Evolutionary conservation across 2,329 filamentous ascomycete species (phyloP), one percentile per base, ranked within the genome.

Genomic region (Colletotrichum chlorophyti): DNA sequence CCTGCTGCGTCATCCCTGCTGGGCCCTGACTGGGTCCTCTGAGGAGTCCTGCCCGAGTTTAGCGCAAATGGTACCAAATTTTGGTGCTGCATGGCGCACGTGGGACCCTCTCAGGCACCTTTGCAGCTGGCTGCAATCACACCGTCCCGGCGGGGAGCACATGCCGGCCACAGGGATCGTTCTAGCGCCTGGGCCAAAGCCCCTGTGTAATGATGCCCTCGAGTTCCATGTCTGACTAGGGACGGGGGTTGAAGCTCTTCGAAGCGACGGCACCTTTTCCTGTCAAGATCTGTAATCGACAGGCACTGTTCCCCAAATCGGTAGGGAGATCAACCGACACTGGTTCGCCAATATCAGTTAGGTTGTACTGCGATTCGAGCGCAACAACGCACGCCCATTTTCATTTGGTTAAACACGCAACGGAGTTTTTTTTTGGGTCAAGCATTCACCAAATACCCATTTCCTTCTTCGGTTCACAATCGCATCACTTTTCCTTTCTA

Each of bases 61-160:
- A 55, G 51, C 51, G 45, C 51, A 58, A n/a, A 32, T 46, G 37
- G 41, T 52, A 46, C 41, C 40, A 55, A 60, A 60, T 42, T 58
- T 58, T 42, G 53, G 46, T 24, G 58, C 53, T 60, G 58, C 58
- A 60, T 42, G 47, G 47, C 52, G 40, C 58, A 60, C 53, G 58
- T 60, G 58, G 58, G 46, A 51, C 35, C 12, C 23, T 53, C 47
- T 58, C 40, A 60, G 46, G 46, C 53, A 58, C 24, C 58, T 58
- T 29, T 60, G 53, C 53, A 58, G 58, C 53, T 37, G 41, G 58
- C 45, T 53, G 58, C 53, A 53, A 53, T 27, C 35, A 46, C 40
- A 37, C 24, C 34, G 19, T 31, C 23, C 46, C 15, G 32, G 43
- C 51, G 51, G 51, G 57, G 38, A 55, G 51, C 51, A 26, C 31